phyloP scores from a whole-genome alignment of 2,329 filamentous ascomycete genomes.

The Penicillium sclerotigenum region DNA sequence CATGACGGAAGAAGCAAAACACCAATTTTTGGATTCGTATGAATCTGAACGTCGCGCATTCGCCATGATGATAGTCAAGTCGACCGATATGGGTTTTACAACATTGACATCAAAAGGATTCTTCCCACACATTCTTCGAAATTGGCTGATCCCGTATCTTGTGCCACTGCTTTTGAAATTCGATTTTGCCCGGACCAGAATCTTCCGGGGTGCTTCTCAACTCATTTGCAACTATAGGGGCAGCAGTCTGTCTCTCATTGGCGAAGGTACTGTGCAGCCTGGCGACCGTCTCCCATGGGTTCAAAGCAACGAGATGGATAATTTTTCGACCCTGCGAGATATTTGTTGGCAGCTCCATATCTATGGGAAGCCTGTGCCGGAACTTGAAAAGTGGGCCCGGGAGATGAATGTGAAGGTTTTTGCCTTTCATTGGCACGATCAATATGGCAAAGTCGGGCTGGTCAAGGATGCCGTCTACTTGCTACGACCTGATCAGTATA shows the following conservation, averaged over 20 bases:
- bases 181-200: constrained; percentile 12
- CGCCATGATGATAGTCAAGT: constrained; percentile 43
- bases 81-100: constrained; percentile 45
- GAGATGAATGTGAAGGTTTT: constrained; percentile 17
- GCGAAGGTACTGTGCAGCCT: constrained; percentile 40
- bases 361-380: constrained; percentile 20
- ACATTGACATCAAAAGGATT: constrained; percentile 38
- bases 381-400: constrained; percentile 27
- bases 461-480: constrained; percentile 28
- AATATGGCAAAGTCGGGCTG: constrained; percentile 24
- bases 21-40: constrained; percentile 49
- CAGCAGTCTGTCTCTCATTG: constrained; percentile 32
- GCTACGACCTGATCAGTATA: constrained; percentile 32
- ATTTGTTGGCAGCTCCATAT: constrained; percentile 35
- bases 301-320: constrained; percentile 22
- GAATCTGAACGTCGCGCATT: constrained; percentile 49
- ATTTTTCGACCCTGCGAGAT: constrained; percentile 25
- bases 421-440: constrained; percentile 25
- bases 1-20: constrained; percentile 30
- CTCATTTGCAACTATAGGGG: constrained; percentile 45
- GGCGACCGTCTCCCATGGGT: constrained; percentile 48
- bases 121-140: constrained; percentile 43
- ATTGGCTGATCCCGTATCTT: constrained; percentile 40
- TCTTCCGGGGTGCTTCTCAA: constrained; percentile 43
- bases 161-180: constrained; percentile 26